phyloP scores from a whole-genome alignment of 2,329 filamentous ascomycete species.

The Stromatinia cepivora region DNA sequence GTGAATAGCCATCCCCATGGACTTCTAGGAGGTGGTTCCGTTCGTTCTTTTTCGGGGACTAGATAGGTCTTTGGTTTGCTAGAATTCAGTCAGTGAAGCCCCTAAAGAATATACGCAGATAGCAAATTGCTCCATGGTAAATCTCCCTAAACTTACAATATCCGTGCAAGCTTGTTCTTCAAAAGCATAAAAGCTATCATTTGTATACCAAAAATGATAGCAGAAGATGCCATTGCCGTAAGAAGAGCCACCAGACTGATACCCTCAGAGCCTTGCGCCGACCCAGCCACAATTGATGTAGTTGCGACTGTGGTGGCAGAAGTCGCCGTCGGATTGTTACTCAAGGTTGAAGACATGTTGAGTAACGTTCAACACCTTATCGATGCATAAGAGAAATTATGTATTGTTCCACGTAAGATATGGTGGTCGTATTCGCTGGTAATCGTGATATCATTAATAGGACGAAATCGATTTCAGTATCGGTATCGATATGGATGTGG shows the following conservation, averaged over 20 bases:
- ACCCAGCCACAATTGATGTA: conserved; percentile 21
- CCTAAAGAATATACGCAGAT: not conserved
- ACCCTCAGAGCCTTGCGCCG: conserved; percentile 35
- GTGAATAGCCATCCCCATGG: conserved; percentile 52
- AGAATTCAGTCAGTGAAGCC: conserved; percentile 27
- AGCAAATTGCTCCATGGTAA: not conserved
- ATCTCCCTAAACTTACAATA: conserved; percentile 62
- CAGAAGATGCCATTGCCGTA: conserved; percentile 38
- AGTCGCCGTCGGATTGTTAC: conserved; percentile 5
- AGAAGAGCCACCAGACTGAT: conserved; percentile 40
- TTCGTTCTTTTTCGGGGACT: conserved; percentile 81
- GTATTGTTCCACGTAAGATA: not conserved
- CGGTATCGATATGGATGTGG: not conserved
- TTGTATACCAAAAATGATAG: conserved; percentile 46
- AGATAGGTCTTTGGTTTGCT: conserved; percentile 84
- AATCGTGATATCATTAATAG: conserved; percentile 5
- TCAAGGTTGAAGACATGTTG: conserved; percentile 20
- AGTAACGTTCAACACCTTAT: conserved; percentile 8
- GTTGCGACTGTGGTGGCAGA: not conserved
- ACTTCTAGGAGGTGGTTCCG: conserved; percentile 65
- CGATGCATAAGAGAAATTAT: conserved; percentile 14
- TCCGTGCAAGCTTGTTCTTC: conserved; percentile 75
- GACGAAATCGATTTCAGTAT: not conserved
- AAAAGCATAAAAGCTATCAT: conserved; percentile 72
- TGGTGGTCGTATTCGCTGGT: not conserved